These are phyloP conservation scores for Drechslera avenae DNA, from an alignment of 2,329 filamentous ascomycete species.

Conservation along the genomic window DNA sequence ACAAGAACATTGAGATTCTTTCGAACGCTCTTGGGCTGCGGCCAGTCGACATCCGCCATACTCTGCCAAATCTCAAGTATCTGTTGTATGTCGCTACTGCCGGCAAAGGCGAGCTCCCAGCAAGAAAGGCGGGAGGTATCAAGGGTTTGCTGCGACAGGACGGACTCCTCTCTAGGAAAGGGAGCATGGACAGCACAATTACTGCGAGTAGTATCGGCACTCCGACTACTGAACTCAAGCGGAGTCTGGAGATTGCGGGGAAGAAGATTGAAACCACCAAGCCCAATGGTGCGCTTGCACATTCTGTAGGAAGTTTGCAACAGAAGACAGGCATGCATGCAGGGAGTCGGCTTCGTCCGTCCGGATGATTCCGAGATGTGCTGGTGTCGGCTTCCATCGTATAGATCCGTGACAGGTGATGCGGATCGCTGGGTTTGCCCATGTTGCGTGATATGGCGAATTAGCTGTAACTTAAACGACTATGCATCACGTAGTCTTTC, in stretches of 20 bases:
- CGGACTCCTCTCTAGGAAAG: conserved; percentile 32
- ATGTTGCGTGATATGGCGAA: no score
- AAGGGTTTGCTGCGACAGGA: conserved; percentile 39
- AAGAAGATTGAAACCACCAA: conserved; percentile 17
- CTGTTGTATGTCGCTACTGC: conserved; percentile 87
- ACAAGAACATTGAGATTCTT: conserved; percentile 86
- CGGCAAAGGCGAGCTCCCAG: conserved; percentile 67
- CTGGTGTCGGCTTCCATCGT: no score
- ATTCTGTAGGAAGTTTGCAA: conserved; percentile 19
- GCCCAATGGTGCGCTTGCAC: conserved; percentile 23
- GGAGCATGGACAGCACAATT: conserved; percentile 41
- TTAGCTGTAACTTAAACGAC: no score
- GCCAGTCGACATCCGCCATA: conserved; percentile 88
- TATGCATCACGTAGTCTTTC: no score
- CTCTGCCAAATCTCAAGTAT: conserved; percentile 91
- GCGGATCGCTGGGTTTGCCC: no score
- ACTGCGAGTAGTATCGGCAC: conserved; percentile 36
- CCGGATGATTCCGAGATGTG: conserved; percentile 13
- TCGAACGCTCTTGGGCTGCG: conserved; percentile 69
- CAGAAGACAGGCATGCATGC: conserved; percentile 24
- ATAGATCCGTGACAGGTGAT: no score
- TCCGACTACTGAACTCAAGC: conserved; percentile 25
- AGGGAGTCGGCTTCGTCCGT: conserved; percentile 36
- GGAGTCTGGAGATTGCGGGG: conserved; percentile 21
- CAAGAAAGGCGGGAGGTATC: conserved; percentile 45